A percentile compares a stretch with the other conserved stretches of the same genome.
Conservation (phyloP, 1,284 basidiomycete genomes). For the Serendipita sp. region DNA sequence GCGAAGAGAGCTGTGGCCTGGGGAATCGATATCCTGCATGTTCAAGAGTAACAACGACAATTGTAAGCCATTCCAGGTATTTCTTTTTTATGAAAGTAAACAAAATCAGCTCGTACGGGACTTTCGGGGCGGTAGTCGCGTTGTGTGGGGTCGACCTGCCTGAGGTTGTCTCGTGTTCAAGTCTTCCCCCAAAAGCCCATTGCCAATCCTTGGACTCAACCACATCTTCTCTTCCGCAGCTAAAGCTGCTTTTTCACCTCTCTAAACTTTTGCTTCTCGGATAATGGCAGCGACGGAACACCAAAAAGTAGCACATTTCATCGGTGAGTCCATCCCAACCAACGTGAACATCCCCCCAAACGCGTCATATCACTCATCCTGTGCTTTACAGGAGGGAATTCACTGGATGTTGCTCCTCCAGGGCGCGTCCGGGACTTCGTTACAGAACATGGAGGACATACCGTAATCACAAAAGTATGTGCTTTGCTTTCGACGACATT, state of each 20-base stretch:
- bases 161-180: too few relatives aligned
- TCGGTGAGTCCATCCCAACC: conserved; percentile 38
- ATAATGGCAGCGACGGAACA: conserved; percentile 23
- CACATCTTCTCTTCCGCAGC: not conserved
- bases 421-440: conserved; percentile 86
- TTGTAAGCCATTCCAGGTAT: too few relatives aligned
- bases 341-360: conserved; percentile 5
- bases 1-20: too few relatives aligned
- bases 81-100: too few relatives aligned
- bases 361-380: conserved; percentile 14
- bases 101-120: too few relatives aligned
- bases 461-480: conserved; percentile 92
- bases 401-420: conserved; percentile 68
- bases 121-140: too few relatives aligned
- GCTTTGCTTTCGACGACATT: conserved; percentile 6
- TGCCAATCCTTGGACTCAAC: not conserved
- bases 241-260: not conserved
- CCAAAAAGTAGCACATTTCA: conserved; percentile 71
- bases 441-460: conserved; percentile 83
- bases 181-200: not conserved
- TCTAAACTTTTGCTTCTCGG: not conserved
- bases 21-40: too few relatives aligned
- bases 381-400: conserved; percentile 66
- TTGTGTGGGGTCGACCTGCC: too few relatives aligned
- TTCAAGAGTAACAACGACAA: too few relatives aligned